Evolutionary conservation across 495 filamentous ascomycete genomes (phyloP).

Genomic region (Haplographium delicatum): DNA sequence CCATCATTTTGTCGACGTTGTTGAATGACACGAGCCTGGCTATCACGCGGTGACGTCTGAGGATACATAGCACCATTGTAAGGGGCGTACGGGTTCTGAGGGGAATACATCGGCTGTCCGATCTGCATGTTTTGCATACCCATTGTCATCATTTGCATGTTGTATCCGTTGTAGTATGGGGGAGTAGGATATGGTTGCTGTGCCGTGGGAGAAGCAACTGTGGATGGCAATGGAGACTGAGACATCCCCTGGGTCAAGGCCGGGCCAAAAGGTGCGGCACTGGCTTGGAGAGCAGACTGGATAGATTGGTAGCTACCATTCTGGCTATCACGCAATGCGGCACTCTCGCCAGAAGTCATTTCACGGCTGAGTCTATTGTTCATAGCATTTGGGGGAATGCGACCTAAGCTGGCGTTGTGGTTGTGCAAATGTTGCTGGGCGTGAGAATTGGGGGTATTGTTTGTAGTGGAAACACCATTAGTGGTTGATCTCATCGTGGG

Average conservation of each 20-base stretch:
- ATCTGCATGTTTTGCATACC: slow-evolving; percentile 55
- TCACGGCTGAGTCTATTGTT: slow-evolving; percentile 64
- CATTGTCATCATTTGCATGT: slow-evolving; percentile 52
- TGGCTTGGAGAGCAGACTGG: slow-evolving; percentile 70
- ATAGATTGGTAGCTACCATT: slow-evolving; percentile 44
- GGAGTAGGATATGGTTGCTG: slow-evolving; percentile 31
- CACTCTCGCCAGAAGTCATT: slow-evolving; percentile 44
- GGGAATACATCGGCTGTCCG: slow-evolving; percentile 42
- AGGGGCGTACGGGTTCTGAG: slow-evolving; percentile 41
- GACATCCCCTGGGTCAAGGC: slow-evolving; percentile 31
- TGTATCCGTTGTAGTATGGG: slow-evolving; percentile 44
- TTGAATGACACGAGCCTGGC: slow-evolving; percentile 65
- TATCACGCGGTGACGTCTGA: slow-evolving; percentile 46
- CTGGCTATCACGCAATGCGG: slow-evolving; percentile 41
- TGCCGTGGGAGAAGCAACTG: slow-evolving; percentile 27
- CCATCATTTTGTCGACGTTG: slow-evolving; percentile 60
- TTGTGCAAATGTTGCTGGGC: slow-evolving; percentile 77
- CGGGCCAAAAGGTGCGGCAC: slow-evolving; percentile 65
- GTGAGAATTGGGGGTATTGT: slow-evolving; percentile 56
- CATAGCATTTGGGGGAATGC: slow-evolving; percentile 60
- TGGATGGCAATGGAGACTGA: slow-evolving; percentile 31
- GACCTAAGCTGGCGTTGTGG: slow-evolving; percentile 75
- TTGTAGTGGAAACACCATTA: slow-evolving; percentile 30
- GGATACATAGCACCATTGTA: slow-evolving; percentile 39
- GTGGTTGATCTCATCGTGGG: slow-evolving; percentile 66